Conservation (phyloP, 2,329 filamentous ascomycete species). For the Penicillium sp. region DNA sequence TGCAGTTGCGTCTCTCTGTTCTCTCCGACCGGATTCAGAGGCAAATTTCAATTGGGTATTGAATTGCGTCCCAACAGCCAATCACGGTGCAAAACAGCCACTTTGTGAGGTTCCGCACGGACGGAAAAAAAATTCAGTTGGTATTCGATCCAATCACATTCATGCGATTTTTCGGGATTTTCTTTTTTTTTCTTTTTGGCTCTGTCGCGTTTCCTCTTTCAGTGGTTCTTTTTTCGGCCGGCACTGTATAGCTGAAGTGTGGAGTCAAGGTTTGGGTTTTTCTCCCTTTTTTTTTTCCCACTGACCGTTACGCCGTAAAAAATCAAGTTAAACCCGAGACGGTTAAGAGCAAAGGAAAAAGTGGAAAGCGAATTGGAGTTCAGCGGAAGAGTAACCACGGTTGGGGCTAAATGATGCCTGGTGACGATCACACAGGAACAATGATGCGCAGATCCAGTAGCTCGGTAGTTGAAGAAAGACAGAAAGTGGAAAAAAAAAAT, state of each 20-base stretch:
- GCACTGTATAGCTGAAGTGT: constrained; percentile 9
- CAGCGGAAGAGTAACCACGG: constrained; percentile 30
- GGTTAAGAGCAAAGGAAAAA: constrained; percentile 12
- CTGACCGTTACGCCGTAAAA: background rate
- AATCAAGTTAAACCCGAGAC: background rate
- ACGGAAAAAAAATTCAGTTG: constrained; percentile 3
- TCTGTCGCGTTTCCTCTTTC: background rate
- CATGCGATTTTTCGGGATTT: background rate
- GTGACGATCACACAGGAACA: constrained; percentile 9
- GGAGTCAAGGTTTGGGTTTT: constrained; percentile 3
- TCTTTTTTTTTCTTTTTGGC: background rate
- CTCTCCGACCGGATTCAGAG: constrained; percentile 4
- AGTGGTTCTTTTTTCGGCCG: background rate
- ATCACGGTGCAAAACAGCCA: constrained; percentile 5
- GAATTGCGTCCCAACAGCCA: constrained; percentile 9
- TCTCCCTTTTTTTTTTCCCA: background rate
- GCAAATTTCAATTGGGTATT: constrained; percentile 13
- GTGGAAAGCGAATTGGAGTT: constrained; percentile 16
- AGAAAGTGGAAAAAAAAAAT: background rate
- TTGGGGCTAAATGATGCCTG: constrained; percentile 19
- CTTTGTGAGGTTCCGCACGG: constrained; percentile 1
- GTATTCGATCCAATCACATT: background rate
- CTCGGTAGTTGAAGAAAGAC: background rate
- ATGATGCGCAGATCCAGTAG: constrained; percentile 35
- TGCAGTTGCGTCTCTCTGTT: background rate